These are phyloP conservation scores for Leptographium lundbergii DNA, from an alignment of 2,329 filamentous ascomycete species.

Conservation along the genomic window DNA sequence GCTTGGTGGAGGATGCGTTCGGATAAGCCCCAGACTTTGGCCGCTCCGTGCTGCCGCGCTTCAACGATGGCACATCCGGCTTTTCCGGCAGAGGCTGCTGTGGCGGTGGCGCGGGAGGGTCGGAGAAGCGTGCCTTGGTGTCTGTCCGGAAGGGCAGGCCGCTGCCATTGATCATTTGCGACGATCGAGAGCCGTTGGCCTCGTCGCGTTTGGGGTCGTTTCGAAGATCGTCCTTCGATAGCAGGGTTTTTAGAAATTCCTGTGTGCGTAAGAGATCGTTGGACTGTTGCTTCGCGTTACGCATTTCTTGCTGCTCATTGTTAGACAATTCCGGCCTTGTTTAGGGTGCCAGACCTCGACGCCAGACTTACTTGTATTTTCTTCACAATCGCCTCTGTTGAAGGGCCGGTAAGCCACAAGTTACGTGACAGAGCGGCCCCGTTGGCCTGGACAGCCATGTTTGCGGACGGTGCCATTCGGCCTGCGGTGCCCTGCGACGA, in stretches of 20 bases:
- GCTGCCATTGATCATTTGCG: slow-evolving; percentile 36
- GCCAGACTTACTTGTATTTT: slow-evolving; percentile 57
- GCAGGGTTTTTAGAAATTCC: slow-evolving; percentile 64
- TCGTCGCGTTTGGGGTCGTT: slow-evolving; percentile 40
- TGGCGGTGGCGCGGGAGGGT: slow-evolving; percentile 84
- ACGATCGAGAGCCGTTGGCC: slow-evolving; percentile 19
- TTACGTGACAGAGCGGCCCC: slow-evolving; percentile 62
- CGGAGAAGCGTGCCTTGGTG: slow-evolving; percentile 73
- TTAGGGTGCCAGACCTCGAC: not conserved
- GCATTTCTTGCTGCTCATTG: slow-evolving; percentile 64
- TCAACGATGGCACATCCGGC: slow-evolving; percentile 66
- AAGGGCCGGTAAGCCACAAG: slow-evolving; percentile 79
- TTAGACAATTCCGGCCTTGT: not conserved
- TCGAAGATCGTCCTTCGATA: slow-evolving; percentile 57
- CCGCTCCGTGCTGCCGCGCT: slow-evolving; percentile 64
- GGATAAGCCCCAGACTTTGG: slow-evolving; percentile 40
- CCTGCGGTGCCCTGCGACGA: slow-evolving; percentile 49
- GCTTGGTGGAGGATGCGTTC: slow-evolving; percentile 45
- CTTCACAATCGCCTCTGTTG: slow-evolving; percentile 90
- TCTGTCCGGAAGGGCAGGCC: slow-evolving; percentile 52
- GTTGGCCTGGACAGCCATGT: slow-evolving; percentile 38
- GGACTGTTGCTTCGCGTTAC: slow-evolving; percentile 74
- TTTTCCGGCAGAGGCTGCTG: slow-evolving; percentile 91
- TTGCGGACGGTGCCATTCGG: slow-evolving; percentile 43
- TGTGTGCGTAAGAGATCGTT: slow-evolving; percentile 74